Evolutionary conservation across 352 stramenopile genomes (phyloP), one percentile per base, ranked within the genome.

Genomic region (Phytophthora citricola): DNA sequence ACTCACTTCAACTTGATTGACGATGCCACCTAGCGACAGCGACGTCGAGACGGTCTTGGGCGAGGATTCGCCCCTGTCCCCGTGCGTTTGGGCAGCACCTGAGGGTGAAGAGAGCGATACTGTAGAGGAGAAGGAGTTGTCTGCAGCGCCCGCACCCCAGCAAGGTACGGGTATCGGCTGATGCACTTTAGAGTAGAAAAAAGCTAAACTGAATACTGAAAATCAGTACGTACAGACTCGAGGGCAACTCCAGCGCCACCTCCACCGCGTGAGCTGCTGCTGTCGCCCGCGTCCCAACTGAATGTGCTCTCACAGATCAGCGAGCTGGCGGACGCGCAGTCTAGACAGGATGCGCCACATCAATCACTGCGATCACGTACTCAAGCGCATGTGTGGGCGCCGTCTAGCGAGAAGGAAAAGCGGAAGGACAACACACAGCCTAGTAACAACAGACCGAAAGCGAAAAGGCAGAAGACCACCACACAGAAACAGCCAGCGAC

Each of bases 221-320:
- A 26, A 5, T 36, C 31, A 36, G 31, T 36, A 36, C 31, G 9
- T 36, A 36, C 31, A 36, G 31, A 12, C 31, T 36, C 31, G 9
- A 12, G 31, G 10, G 9, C 1, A 36, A 9, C 8, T 3, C 31
- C 31, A 36, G 8, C 31, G 9, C 8, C 9, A 14, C 31, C 31
- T 36, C 31, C 31, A 11, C 31, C 8, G 8, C 1, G 57, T 17
- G 66, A 83, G 48, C 38, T 90, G 26, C 24, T 78, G 46, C 64
- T 93, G 48, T 93, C 85, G 36, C 85, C 85, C 1, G 76, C 71
- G 14, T 91, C 85, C 15, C 85, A 93, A 50, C 65, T 93, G 10
- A 66, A 93, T 62, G 78, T 92, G 20, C 76, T 93, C 10, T 89
- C 85, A 2, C 81, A 92, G 60, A 90, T 93, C 56, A 93, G 85